Base-by-base conservation (phyloP, 352 stramenopile species). In the Peronosclerospora sorghi region DNA sequence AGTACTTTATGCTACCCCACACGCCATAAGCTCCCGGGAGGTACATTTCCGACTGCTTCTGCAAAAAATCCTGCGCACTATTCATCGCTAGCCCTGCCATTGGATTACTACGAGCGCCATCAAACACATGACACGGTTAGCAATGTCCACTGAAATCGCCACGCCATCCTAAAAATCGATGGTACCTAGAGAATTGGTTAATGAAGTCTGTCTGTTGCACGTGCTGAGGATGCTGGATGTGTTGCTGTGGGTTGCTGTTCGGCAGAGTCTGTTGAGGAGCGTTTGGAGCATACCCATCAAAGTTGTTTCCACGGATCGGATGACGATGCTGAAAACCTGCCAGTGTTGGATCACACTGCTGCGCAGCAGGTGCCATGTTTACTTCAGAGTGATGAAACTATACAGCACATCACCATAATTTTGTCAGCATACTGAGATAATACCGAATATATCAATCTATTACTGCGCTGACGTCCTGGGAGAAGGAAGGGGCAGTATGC, bases 81-180 rank as follows among this genome's bases (percentile, higher is more conserved):
- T 87, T 89, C 77, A 92, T 89, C 29, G 75, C 75, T 40, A 88
- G 54, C 4, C 74, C 80, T 19, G 80, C 80, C 80, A 92, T 87
- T 14, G 80, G 80, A 41, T 92, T 92, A 43, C 80, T 92, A 34
- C 5, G 58, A 18, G n/a, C 13, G 2, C 8, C 19, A 49, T 27
- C 19, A 60, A 3, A 36, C 30, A 46, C 29, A 27, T 18, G 10
- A 41, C 8, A 35, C 8, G 2, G 14, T 48, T 14, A 59, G 29
- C 3, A 48, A 29, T 13, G 7, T 20, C 1, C 30, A n/a, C 30
- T n/a, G 12, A 6, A 18, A 35, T 29, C 32, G 23, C 26, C 8
- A 15, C 23, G 13, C 8, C 10, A 15, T 5, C 15, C 5, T 23
- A 20, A 29, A 3, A 41, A 14, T 4, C 0, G 3, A 4, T 32